phyloP scores from a whole-genome alignment of 139 green algal species.

The Yamagishiella unicocca region DNA sequence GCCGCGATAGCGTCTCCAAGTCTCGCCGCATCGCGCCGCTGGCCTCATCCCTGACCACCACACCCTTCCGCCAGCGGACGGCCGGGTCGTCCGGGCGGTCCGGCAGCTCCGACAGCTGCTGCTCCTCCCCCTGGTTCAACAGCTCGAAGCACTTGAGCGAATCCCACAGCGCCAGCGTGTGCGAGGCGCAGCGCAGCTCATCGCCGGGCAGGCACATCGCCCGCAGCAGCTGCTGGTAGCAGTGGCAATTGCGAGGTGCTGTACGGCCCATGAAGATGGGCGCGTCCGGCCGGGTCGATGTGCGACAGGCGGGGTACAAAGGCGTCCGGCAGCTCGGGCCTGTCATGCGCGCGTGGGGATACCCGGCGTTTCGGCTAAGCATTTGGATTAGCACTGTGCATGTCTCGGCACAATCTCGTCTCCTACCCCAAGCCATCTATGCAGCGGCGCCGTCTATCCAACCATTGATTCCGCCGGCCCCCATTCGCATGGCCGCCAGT shows the following conservation, averaged over 20 bases:
- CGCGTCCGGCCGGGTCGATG: neutral
- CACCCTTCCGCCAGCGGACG: neutral
- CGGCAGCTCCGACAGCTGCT: conserved; percentile 39
- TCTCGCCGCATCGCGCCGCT: neutral
- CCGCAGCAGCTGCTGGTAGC: conserved; percentile 9
- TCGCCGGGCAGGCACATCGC: neutral
- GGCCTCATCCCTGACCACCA: neutral
- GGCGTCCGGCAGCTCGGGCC: conserved; percentile 2
- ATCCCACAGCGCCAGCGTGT: conserved; percentile 22
- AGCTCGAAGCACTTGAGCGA: conserved; percentile 17
- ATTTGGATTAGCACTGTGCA: neutral
- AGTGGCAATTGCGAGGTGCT: conserved; percentile 31
- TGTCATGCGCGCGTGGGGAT: too few species aligned
- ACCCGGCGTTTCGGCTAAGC: neutral
- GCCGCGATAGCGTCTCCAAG: neutral
- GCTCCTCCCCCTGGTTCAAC: neutral
- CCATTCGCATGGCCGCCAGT: neutral
- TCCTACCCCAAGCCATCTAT: neutral
- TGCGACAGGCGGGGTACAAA: conserved; percentile 14
- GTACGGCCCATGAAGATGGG: conserved; percentile 25
- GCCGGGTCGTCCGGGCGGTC: neutral
- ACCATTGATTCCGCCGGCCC: neutral
- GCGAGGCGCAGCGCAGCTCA: neutral
- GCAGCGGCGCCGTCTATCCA: neutral
- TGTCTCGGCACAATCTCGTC: neutral